Evolutionary conservation across 2,329 filamentous ascomycete genomes (phyloP), one percentile per base, ranked within the genome.

Genomic region (Aspergillus sp.): DNA sequence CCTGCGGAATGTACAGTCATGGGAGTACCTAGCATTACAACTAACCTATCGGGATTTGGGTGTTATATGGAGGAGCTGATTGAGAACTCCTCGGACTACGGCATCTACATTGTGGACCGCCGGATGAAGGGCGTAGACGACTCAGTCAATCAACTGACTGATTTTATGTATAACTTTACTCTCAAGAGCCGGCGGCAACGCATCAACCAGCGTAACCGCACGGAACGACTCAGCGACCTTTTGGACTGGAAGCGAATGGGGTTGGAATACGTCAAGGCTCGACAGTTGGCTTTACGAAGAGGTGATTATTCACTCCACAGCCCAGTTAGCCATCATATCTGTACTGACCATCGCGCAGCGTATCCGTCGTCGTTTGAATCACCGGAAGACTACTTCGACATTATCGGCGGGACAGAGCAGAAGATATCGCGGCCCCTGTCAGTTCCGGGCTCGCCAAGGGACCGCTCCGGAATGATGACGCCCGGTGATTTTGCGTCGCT

Each of bases 11-110:
- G 95, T 76, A 98, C 95, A 0, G 95, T 98, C 62, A 98, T 98
- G 95, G 95, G 95, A 67, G 93, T 99, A 41, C 95, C 95, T 43
- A 96, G 91, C 76, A 97, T 99, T 77, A 98, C 95, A 11, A 98
- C 93, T 26, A 99, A 99, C 76, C 80, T 99, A 44, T 98, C 95
- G 6, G 95, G 95, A 18, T 99, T 99, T 70, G 95, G 95, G 49
- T 98, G 95, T 78, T 98, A 99, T 76, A 99, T 99, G 95, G 95
- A 99, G 76, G 95, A 98, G 77, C 80, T 98, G 65, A 98, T 99
- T 64, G 93, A 98, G 78, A 98, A 98, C 77, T 96, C 93, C 41
- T 90, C 89, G 63, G 95, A 99, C 76, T 98, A 99, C 71, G 95
- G 95, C 64, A 98, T 99, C 77, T 98, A 98, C 81, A 98, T 99